Base-by-base conservation (phyloP, 257 asterid genomes). In the Capsicum chinense region DNA sequence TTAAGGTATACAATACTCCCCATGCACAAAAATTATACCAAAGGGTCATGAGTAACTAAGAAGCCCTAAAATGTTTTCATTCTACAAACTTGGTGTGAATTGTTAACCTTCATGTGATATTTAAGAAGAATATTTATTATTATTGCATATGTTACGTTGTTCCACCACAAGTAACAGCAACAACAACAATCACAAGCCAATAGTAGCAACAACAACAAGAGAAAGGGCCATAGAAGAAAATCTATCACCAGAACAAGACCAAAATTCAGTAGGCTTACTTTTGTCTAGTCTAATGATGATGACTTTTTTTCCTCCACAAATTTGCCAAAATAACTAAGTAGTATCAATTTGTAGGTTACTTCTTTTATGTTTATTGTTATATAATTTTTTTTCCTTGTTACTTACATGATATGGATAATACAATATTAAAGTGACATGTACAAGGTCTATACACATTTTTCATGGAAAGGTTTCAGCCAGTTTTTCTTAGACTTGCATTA, bases 181-280 rank as follows among this genome's bases (percentile, higher is more conserved):
- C 48, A 79, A 37, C 54, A 58, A 17, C 12, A 37, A 39, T 26
- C 42, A 9, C 56, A 37, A 66, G 54, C 3, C 19, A 57, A 59
- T 80, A 57, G 16, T 80, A 26, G 33, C 33, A 80, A 57, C 57
- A 67, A 79, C 16, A 67, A 85, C 85, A 88, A 85, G 83, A 88
- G 88, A 50, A 85, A 86, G 84, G 84, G 81, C 86, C 7, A 10
- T 59, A 44, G 92, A 84, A 83, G 92, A 26, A 26, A 26, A 26
- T 26, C 1, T 26, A 26, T 26, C 33, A 26, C 33, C 33, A 26
- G 33, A 26, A 26, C 33, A 26, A 26, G 33, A 26, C 33, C 33
- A 26, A 1, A 1, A 26, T 26, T 26, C 33, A 26, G 33, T 26
- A 26, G 33, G 2, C 33, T 26, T 26, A 26, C 33, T 26, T 26